phyloP scores from a whole-genome alignment of 2,329 filamentous ascomycete species.

The Cytospora piceae region DNA sequence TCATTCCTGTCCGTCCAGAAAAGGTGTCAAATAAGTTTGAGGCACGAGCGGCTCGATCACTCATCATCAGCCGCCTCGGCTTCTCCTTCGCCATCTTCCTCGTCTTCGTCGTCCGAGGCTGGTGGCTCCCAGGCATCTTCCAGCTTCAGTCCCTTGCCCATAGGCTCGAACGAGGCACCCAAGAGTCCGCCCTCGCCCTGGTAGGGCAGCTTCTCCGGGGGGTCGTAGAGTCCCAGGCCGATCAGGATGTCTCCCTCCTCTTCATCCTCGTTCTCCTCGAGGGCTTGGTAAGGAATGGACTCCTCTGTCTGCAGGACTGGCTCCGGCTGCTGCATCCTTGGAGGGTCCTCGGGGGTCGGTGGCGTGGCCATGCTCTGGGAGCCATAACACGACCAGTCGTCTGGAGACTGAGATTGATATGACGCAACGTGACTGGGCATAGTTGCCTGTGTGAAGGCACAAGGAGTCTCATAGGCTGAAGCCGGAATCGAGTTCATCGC shows the following conservation, averaged over 20 bases:
- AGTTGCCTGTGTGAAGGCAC: conserved; percentile 9
- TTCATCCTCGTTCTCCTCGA: conserved; percentile 56
- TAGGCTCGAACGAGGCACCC: conserved; percentile 54
- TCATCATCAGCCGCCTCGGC: conserved; percentile 34
- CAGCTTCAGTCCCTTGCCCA: conserved; percentile 76
- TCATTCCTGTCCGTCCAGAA: neutral
- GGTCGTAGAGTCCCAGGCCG: conserved; percentile 82
- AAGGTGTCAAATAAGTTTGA: neutral
- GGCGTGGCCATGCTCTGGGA: conserved; percentile 49
- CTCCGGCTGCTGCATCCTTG: conserved; percentile 54
- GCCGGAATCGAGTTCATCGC: conserved; percentile 7
- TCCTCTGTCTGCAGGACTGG: conserved; percentile 53
- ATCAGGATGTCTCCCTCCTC: conserved; percentile 71
- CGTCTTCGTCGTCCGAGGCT: conserved; percentile 60
- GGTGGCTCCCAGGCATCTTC: conserved; percentile 80
- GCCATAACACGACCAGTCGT: conserved; percentile 20
- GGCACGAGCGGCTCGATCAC: neutral
- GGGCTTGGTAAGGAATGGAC: conserved; percentile 51
- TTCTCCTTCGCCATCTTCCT: conserved; percentile 42
- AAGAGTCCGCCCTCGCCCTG: conserved; percentile 44
- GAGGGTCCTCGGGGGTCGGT: conserved; percentile 63
- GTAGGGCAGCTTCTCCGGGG: conserved; percentile 60
- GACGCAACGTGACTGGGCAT: conserved; percentile 30
- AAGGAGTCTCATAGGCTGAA: conserved; percentile 3
- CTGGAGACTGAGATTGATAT: conserved; percentile 22